These are phyloP conservation scores for Peribolospora kevripleyi DNA, from an alignment of 768 basidiomycete genomes.

Conservation along the genomic window DNA sequence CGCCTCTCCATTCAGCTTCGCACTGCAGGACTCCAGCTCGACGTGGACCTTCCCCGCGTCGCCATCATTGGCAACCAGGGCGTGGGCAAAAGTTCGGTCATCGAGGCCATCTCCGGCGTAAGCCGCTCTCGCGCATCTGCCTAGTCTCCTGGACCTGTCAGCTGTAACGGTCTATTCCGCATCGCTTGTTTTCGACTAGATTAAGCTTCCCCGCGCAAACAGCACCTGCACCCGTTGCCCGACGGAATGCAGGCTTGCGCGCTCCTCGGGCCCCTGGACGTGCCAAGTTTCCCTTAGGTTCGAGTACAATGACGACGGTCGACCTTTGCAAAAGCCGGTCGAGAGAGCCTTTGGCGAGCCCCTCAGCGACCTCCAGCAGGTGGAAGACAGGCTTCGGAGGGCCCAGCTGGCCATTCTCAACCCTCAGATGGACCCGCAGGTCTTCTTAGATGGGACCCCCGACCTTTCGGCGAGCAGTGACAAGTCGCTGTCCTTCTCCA, in stretches of 20 bases:
- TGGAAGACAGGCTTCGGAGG: constrained; percentile 33
- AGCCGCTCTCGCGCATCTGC: constrained; percentile 4
- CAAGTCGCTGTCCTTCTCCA: constrained; percentile 19
- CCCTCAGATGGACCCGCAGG: constrained; percentile 3
- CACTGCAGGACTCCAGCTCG: constrained; percentile 4
- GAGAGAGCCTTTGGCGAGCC: constrained; percentile 24
- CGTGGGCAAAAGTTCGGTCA: constrained; percentile 24
- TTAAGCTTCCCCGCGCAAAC: constrained; percentile 28
- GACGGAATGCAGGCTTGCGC: constrained; percentile 20
- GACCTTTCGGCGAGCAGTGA: constrained; percentile 10
- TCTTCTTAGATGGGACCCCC: constrained; percentile 6
- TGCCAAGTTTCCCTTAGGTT: constrained; percentile 25
- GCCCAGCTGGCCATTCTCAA: constrained; percentile 36
- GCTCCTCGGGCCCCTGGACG: constrained; percentile 13
- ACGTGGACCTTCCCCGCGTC: constrained; percentile 29
- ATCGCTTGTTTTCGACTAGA: constrained; percentile 13
- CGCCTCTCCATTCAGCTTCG: constrained; percentile 2
- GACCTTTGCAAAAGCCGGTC: constrained; percentile 10
- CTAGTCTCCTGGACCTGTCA: not conserved
- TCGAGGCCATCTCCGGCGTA: constrained; percentile 31
- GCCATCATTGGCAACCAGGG: constrained; percentile 32
- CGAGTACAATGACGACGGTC: constrained; percentile 21
- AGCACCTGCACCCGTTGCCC: constrained; percentile 28
- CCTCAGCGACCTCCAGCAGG: constrained; percentile 23
- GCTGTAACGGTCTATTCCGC: not conserved